phyloP scores from a whole-genome alignment of 805 yeast species.

The Ogataea henricii region DNA sequence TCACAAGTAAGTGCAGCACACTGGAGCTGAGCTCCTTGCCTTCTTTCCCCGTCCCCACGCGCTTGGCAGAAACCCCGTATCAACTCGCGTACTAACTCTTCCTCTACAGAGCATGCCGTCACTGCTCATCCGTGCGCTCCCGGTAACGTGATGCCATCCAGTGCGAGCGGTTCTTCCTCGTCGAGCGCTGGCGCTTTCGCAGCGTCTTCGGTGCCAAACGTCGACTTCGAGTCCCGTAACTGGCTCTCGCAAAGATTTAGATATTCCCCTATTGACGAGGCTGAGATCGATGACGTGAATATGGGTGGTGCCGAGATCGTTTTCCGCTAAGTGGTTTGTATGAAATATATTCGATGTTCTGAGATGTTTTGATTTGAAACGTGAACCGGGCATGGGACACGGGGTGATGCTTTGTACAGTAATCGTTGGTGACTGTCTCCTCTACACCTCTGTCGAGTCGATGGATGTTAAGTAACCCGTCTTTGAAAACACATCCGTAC shows the following conservation, averaged over 20 bases:
- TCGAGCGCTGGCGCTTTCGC: conserved; percentile 11
- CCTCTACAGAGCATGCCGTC: conserved; percentile 23
- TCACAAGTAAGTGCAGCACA: conserved; percentile 44
- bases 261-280: conserved; percentile 59
- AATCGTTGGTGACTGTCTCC: no score
- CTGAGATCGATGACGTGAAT: conserved; percentile 74
- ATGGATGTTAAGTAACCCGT: no score
- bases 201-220: conserved; percentile 12
- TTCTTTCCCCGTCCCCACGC: no score
- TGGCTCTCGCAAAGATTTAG: conserved; percentile 76
- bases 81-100: background rate
- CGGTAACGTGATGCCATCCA: conserved; percentile 32
- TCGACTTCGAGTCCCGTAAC: conserved; percentile 50
- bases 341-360: conserved; percentile 2
- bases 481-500: background rate
- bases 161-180: conserved; percentile 6
- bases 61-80: no score
- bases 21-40: no score
- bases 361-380: no score
- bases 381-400: no score
- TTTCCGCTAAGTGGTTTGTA: conserved; percentile 23
- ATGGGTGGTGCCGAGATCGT: conserved; percentile 80
- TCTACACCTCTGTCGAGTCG: no score
- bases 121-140: conserved; percentile 43
- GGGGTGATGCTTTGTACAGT: no score